phyloP scores from a whole-genome alignment of 306 rosid genomes.

The Castanospermum australe region DNA sequence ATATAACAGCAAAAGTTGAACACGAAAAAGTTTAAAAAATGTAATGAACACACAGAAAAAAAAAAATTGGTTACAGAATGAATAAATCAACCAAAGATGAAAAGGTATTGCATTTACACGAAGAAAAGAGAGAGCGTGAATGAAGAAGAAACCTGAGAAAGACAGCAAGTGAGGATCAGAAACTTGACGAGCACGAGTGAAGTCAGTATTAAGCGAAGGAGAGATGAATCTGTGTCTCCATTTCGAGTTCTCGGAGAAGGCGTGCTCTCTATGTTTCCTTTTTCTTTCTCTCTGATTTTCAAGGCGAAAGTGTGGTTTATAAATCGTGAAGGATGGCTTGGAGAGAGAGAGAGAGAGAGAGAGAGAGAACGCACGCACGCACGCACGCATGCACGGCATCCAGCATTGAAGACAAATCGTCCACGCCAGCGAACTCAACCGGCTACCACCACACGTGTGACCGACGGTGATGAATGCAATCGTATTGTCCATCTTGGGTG shows the following conservation, averaged over 20 bases:
- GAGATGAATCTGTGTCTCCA: conserved; percentile 5
- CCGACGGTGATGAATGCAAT: no score
- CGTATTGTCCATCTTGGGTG: background rate
- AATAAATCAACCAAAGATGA: background rate
- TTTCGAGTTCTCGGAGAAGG: background rate
- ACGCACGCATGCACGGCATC: background rate
- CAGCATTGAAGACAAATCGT: background rate
- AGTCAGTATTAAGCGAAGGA: background rate
- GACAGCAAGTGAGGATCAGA: background rate
- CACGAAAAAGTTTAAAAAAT: background rate
- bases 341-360: background rate
- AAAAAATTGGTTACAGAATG: background rate
- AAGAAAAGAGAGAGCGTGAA: conserved; percentile 11
- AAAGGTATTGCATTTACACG: background rate
- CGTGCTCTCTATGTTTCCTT: conserved; percentile 14
- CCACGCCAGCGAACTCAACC: conserved; percentile 22
- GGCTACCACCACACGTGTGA: background rate
- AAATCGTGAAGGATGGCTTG: background rate
- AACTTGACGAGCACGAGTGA: conserved; percentile 8
- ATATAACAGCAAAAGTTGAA: background rate
- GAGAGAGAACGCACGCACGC: background rate
- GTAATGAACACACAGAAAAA: background rate
- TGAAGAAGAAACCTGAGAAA: conserved; percentile 25
- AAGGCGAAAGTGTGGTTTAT: conserved; percentile 38
- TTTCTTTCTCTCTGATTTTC: background rate